Conservation (phyloP, 2,329 filamentous ascomycete species). For the Arthroderma uncinatum region DNA sequence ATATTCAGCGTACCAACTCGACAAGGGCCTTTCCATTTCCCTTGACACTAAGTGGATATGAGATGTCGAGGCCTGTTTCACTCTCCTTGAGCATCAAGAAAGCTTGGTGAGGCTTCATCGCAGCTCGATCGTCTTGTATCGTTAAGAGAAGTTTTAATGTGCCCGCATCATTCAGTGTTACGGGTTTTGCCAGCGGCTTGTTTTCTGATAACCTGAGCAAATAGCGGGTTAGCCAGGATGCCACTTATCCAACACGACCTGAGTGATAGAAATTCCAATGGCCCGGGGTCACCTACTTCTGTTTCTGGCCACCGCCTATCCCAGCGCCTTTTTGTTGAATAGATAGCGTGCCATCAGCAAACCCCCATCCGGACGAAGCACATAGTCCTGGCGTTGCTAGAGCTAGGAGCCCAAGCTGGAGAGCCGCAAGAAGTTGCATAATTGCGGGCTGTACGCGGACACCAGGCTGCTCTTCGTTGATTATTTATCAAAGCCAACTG, state of each 20-base stretch:
- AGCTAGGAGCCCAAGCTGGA: slow-evolving; percentile 29
- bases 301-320: slow-evolving; percentile 42
- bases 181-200: slow-evolving; percentile 49
- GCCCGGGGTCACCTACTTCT: slow-evolving; percentile 37
- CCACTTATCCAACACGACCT: background rate
- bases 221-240: background rate
- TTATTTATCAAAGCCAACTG: too few species aligned
- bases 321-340: slow-evolving; percentile 50
- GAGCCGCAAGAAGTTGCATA: slow-evolving; percentile 29
- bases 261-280: background rate
- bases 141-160: slow-evolving; percentile 74
- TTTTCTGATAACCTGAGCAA: slow-evolving; percentile 46
- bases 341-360: slow-evolving; percentile 52
- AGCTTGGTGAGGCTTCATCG: slow-evolving; percentile 83
- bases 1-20: slow-evolving; percentile 57
- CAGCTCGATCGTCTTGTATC: slow-evolving; percentile 63
- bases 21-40: slow-evolving; percentile 77
- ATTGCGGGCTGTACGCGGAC: background rate
- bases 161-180: slow-evolving; percentile 57
- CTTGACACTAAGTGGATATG: slow-evolving; percentile 73
- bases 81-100: slow-evolving; percentile 74
- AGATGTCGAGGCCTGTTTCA: slow-evolving; percentile 67
- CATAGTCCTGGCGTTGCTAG: slow-evolving; percentile 24
- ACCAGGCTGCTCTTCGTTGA: too few species aligned
- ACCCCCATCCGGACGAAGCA: slow-evolving; percentile 48